A percentile compares a stretch with the other conserved stretches of the same genome.
Evolutionary conservation across 2,329 filamentous ascomycete genomes (phyloP).

Genomic region (Xylariaceae sp.): DNA sequence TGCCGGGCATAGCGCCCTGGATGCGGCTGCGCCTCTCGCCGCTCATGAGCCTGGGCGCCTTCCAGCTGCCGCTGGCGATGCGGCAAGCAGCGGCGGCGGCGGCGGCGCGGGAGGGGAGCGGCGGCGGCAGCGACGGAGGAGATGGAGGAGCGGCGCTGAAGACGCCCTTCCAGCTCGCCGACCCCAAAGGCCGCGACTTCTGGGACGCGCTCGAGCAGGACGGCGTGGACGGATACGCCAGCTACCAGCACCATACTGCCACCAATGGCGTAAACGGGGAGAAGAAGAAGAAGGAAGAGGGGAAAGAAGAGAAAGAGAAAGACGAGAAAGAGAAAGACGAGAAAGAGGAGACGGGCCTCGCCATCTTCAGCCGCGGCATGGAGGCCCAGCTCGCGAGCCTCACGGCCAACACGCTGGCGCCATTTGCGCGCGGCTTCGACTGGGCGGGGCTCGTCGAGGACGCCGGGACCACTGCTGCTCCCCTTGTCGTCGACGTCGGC

Average conservation of each 20-base stretch:
- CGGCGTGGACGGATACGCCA: too few species aligned
- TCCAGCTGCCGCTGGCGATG: neutral
- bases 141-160: too few species aligned
- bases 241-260: too few species aligned
- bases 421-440: conserved; percentile 3
- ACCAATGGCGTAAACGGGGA: too few species aligned
- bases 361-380: conserved; percentile 8
- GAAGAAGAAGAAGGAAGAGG: too few species aligned
- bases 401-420: conserved; percentile 2
- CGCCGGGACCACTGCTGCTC: neutral
- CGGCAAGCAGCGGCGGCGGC: too few species aligned
- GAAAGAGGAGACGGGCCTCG: conserved; percentile 5
- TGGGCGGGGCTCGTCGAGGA: too few species aligned
- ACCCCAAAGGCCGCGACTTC: neutral
- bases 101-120: too few species aligned
- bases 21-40: neutral
- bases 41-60: neutral
- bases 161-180: neutral
- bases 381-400: conserved; percentile 3
- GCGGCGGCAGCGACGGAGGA: too few species aligned
- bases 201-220: neutral
- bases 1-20: conserved; percentile 4
- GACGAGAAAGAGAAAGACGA: too few species aligned
- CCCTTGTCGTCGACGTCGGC: neutral
- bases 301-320: too few species aligned